phyloP scores from a whole-genome alignment of 805 yeast species.

The Metschnikowia sp. region DNA sequence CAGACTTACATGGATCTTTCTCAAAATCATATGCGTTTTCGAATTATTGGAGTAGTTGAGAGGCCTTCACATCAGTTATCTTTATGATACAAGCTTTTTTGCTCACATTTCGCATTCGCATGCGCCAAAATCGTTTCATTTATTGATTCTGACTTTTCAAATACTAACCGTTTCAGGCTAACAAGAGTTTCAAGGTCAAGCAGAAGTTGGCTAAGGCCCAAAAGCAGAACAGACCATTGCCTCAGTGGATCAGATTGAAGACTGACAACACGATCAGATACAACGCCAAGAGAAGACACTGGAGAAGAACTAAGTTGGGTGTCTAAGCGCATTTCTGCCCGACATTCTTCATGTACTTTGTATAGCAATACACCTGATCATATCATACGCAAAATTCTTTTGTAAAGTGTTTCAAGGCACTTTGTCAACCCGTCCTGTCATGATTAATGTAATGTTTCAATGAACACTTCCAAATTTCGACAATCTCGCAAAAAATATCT shows the following conservation, averaged over 20 bases:
- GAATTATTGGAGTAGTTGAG: too few species aligned
- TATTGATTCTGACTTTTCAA: too few species aligned
- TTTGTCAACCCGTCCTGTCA: too few species aligned
- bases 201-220: conserved; percentile 98
- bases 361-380: conserved; percentile 19
- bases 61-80: too few species aligned
- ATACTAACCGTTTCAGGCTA: conserved; percentile 57
- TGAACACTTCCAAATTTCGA: too few species aligned
- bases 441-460: too few species aligned
- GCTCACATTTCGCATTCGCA: too few species aligned
- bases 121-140: too few species aligned
- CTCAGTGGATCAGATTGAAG: conserved; percentile 99
- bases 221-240: conserved; percentile 99
- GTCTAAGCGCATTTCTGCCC: conserved; percentile 50
- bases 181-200: conserved; percentile 95
- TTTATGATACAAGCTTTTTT: too few species aligned
- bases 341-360: conserved; percentile 14
- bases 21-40: too few species aligned
- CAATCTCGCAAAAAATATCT: too few species aligned
- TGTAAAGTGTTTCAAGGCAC: background rate
- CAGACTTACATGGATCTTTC: too few species aligned
- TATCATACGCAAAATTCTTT: background rate
- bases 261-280: conserved; percentile 96
- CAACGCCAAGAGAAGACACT: conserved; percentile 99
- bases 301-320: conserved; percentile 99